Evolutionary conservation across 345 rosid species (phyloP), one percentile per base, ranked within the genome.

Genomic region (Camelina sativa): DNA sequence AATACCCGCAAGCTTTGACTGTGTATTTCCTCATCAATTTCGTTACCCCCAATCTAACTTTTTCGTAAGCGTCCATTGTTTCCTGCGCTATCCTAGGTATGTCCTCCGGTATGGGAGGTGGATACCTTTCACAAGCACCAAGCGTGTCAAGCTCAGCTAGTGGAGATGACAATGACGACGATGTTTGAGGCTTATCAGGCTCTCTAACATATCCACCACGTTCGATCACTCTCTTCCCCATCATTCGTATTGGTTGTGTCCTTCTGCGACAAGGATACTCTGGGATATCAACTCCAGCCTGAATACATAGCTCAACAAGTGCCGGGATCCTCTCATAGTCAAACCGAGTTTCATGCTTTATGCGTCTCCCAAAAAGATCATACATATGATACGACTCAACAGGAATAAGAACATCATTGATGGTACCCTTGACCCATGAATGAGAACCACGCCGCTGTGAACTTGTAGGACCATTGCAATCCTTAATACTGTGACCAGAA

Each of bases 1-100:
- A 93, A 79, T 93, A 93, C 40, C 97, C 98, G 6, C 98, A 93
- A 4, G 98, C 98, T 86, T 93, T 93, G 65, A 88, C 96, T 0
- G 88, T 81, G 82, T 74, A 89, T 41, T 89, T 83, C 73, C 23
- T 76, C 98, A 91, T 93, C 83, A 93, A 52, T 57, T 76, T 87
- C 17, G 82, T 86, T 65, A 91, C 89, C 17, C 94, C 96, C 32
- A 72, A 58, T 61, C 87, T 84, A 38, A 93, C 92, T 3, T 59
- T 75, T 65, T 76, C 90, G n/a, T 86, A 88, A 28, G 97, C 92
- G 58, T 89, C 73, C 70, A 93, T 79, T 20, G 98, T 91, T 75
- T 91, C 89, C 67, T 88, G 89, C 15, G 96, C 97, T 72, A 91
- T 88, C 73, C 59, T 73, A n/a, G 89, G 86, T 69, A 86, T 62